phyloP scores from a whole-genome alignment of 441 rosid genomes.

The Croton laevigatus region DNA sequence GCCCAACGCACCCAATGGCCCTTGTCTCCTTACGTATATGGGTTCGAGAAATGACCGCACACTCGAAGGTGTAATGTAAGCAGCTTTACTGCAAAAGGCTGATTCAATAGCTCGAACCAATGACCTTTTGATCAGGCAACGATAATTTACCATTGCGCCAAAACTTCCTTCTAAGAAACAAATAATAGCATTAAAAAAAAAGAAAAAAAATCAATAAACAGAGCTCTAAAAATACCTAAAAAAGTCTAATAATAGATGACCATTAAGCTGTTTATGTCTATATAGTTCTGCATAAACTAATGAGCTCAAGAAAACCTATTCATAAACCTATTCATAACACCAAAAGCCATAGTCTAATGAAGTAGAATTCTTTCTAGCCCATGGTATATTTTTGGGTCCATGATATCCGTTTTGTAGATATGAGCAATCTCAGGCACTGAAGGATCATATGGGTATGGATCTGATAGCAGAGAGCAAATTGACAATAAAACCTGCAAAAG shows the following conservation, averaged over 20 bases:
- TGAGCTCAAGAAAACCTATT: not conserved
- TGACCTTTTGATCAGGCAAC: no score
- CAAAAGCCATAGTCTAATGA: not conserved
- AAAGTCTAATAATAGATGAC: not conserved
- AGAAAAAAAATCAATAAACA: no score
- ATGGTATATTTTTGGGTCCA: slow-evolving; percentile 23
- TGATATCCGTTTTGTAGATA: slow-evolving; percentile 14
- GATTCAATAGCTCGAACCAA: no score
- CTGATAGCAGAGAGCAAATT: slow-evolving; percentile 58
- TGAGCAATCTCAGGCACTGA: no score
- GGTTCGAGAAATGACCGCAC: no score
- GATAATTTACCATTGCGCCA: no score
- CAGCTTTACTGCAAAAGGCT: no score
- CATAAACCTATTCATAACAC: not conserved
- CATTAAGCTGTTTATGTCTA: not conserved
- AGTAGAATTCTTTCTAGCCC: not conserved
- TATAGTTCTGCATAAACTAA: not conserved
- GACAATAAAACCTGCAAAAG: slow-evolving; percentile 53
- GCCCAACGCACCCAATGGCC: no score
- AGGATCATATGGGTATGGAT: slow-evolving; percentile 70
- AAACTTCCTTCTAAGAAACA: no score
- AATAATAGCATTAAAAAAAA: no score
- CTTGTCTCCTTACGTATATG: no score
- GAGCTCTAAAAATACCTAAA: not conserved
- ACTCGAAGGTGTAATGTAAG: no score